phyloP scores from a whole-genome alignment of 257 asterid genomes.

The Parsonsia alboflavescens region DNA sequence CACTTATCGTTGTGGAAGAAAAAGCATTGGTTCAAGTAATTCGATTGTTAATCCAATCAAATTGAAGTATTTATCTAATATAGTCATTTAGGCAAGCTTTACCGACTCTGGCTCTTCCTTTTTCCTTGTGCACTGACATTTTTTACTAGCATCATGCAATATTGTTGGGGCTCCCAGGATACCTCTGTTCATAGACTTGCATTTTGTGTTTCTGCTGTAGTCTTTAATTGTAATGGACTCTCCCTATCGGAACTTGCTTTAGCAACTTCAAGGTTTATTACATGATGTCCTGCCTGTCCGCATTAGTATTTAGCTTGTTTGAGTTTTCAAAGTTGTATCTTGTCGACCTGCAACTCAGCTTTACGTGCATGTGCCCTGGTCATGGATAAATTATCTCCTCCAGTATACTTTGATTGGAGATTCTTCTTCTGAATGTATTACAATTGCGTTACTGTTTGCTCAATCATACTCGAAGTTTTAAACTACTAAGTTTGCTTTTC shows the following conservation, averaged over 20 bases:
- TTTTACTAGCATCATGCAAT: too few species aligned
- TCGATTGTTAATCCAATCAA: not conserved
- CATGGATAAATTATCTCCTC: not conserved
- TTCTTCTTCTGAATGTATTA: not conserved
- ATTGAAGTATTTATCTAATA: not conserved
- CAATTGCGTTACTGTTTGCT: not conserved
- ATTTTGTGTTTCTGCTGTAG: not conserved
- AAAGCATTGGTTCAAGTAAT: not conserved
- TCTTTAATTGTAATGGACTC: not conserved
- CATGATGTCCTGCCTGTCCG: not conserved
- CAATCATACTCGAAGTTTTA: not conserved
- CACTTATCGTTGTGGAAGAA: not conserved
- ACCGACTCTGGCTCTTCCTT: not conserved
- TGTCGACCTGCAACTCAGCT: not conserved
- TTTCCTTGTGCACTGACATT: not conserved
- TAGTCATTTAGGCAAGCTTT: not conserved
- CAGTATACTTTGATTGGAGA: not conserved
- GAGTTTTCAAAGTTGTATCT: too few species aligned
- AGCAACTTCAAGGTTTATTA: not conserved
- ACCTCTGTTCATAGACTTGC: not conserved
- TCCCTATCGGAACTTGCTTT: too few species aligned
- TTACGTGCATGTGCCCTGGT: not conserved
- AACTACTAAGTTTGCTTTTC: not conserved
- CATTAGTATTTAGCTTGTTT: not conserved
- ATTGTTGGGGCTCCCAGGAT: too few species aligned